These are phyloP conservation scores for Adansonia rubrostipa DNA, from an alignment of 441 rosid genomes.

Conservation along the genomic window DNA sequence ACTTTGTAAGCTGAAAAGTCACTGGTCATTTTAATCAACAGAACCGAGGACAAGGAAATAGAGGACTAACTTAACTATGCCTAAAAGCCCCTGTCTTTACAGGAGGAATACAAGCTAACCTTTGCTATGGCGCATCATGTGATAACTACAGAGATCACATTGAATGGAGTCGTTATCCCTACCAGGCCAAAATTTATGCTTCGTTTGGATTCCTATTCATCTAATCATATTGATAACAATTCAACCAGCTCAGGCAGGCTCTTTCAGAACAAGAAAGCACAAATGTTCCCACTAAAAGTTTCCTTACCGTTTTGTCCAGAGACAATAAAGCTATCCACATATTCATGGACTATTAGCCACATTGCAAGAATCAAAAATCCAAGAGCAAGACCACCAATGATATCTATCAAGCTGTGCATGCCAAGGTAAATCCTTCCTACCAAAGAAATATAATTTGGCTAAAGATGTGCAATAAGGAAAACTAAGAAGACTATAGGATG, in stretches of 20 bases:
- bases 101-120: neutral
- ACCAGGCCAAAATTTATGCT: neutral
- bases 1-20: neutral
- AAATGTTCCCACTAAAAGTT: neutral
- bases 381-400: slow-evolving; percentile 70
- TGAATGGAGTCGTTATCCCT: neutral
- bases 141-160: neutral
- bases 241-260: slow-evolving; percentile 4
- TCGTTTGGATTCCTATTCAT: slow-evolving; percentile 8
- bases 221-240: slow-evolving; percentile 22
- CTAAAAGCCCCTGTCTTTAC: slow-evolving; percentile 13
- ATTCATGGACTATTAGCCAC: slow-evolving; percentile 67
- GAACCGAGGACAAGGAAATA: slow-evolving; percentile 2
- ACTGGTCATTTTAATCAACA: neutral
- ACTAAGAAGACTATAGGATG: neutral
- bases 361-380: slow-evolving; percentile 72
- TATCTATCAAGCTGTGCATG: slow-evolving; percentile 91
- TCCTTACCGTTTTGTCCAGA: slow-evolving; percentile 79
- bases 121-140: neutral
- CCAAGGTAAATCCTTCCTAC: slow-evolving; percentile 98
- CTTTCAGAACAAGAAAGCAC: slow-evolving; percentile 16
- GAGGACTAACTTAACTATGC: neutral
- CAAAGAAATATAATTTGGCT: slow-evolving; percentile 43
- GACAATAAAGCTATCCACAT: slow-evolving; percentile 67
- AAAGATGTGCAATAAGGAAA: slow-evolving; percentile 13